Evolutionary conservation across 2,329 filamentous ascomycete species (phyloP), one percentile per base, ranked within the genome.

Genomic region (Teratosphaeriaceae sp.): DNA sequence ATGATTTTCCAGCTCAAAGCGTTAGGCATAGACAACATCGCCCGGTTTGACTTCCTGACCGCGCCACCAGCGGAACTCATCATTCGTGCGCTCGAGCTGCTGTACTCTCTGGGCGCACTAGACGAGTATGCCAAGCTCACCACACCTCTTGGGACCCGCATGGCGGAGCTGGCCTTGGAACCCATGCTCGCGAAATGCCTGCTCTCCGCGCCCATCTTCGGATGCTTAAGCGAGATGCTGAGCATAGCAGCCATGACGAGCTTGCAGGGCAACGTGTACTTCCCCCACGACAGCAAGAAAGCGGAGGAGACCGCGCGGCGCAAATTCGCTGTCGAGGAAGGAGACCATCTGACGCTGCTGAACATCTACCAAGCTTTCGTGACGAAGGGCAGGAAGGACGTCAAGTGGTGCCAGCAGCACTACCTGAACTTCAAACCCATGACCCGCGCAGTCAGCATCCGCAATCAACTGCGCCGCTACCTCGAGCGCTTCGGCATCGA

Each of bases 131-230:
- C 88, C 12, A 94, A 90, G 60, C 77, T 98, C 21, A 96, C 90
- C 2, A 82, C 79, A 53, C 89, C 92, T 0, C 71, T 96, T n/a
- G 92, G 92, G 1, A 73, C 79, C 47, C 78, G 87, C 33, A 96
- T 97, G 88, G 90, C 92, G 0, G 90, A 97, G 62, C 72, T 98
- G 33, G 85, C 89, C 0, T 79, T 97, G 6, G 88, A 95, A 54
- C 92, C 92, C 0, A 96, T 96, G 88, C 92, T 96, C 77, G 87
- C 84, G 5, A 94, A 90, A 66, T 86, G 85, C 0, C 72, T 96
- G 3, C 78, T 97, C 7, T 79, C 82, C 15, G 85, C 89, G 0
- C 69, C 79, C 3, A 72, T 75, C 0, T 94, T 95, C 65, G 75
- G 74, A 27, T 96, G 89, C 53, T 68, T 94, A 11, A 83, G 79